These are phyloP conservation scores for Tagetes erecta DNA, from an alignment of 129 eudicot species.

Conservation along the genomic window DNA sequence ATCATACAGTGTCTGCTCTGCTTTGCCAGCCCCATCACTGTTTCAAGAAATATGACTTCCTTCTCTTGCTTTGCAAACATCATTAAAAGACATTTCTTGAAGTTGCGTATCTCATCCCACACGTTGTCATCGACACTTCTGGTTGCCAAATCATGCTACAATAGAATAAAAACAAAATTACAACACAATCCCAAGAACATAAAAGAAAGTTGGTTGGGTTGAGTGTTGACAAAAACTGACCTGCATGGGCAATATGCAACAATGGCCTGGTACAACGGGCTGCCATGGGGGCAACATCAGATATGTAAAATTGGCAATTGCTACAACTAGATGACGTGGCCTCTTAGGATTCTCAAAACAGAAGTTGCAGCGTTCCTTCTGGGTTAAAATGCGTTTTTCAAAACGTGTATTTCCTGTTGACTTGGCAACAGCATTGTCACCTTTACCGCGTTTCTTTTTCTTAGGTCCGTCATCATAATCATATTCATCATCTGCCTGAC, in stretches of 20 bases:
- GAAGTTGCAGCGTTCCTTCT: conserved; percentile 84
- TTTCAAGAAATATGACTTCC: conserved; percentile 79
- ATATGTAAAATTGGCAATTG: conserved; percentile 91
- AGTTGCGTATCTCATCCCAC: conserved; percentile 91
- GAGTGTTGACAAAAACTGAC: conserved; percentile 35
- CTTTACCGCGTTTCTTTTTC: conserved; percentile 58
- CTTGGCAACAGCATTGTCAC: conserved; percentile 36
- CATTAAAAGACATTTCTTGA: conserved; percentile 88
- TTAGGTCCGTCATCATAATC: conserved; percentile 82
- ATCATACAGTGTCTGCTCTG: conserved; percentile 88
- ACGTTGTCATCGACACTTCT: conserved; percentile 78
- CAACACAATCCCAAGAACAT: not conserved
- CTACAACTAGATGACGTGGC: conserved; percentile 80
- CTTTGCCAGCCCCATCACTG: conserved; percentile 75
- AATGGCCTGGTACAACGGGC: conserved; percentile 84
- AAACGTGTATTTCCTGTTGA: conserved; percentile 38
- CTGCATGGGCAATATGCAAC: conserved; percentile 91
- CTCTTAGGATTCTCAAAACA: conserved; percentile 90
- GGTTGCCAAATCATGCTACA: conserved; percentile 82
- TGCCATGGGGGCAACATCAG: conserved; percentile 75
- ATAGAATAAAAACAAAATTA: not conserved
- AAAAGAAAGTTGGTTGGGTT: not conserved
- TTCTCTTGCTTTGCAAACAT: conserved; percentile 90
- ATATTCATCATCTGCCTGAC: conserved; percentile 89
- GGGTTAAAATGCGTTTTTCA: conserved; percentile 64